Evolutionary conservation across 352 stramenopile species (phyloP).

Genomic region (Globisporangium solare): DNA sequence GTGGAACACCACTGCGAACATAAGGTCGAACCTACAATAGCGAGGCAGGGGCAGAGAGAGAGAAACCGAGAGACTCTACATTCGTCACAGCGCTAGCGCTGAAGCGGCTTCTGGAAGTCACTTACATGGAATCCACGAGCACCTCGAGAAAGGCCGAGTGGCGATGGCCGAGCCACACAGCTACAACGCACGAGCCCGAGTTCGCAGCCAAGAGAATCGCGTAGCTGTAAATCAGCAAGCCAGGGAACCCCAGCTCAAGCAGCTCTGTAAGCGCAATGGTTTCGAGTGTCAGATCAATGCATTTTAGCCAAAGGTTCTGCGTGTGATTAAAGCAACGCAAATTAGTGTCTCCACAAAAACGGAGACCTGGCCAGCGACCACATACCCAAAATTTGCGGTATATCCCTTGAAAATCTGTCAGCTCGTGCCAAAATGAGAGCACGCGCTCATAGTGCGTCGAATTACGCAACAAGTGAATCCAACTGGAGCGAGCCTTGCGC

Average conservation of each 20-base stretch:
- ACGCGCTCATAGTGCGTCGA: not conserved
- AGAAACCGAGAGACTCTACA: not conserved
- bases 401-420: conserved; percentile 23
- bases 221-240: conserved; percentile 18
- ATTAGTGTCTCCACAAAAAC: no score
- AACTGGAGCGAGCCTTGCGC: no score
- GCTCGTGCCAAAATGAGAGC: conserved; percentile 13
- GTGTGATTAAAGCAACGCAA: not conserved
- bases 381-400: conserved; percentile 35
- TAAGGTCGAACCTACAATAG: conserved; percentile 25
- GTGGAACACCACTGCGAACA: conserved; percentile 23
- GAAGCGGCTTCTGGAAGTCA: no score
- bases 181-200: conserved; percentile 17
- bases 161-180: conserved; percentile 9
- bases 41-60: no score
- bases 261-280: conserved; percentile 21
- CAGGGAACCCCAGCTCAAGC: conserved; percentile 25
- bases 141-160: conserved; percentile 29
- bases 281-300: conserved; percentile 26
- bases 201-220: conserved; percentile 21
- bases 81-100: no score
- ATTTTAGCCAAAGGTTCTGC: conserved; percentile 34
- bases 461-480: not conserved
- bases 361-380: no score
- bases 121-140: conserved; percentile 26